Base-by-base conservation (phyloP, 2,329 filamentous ascomycete genomes). In the Fusarium napiforme region DNA sequence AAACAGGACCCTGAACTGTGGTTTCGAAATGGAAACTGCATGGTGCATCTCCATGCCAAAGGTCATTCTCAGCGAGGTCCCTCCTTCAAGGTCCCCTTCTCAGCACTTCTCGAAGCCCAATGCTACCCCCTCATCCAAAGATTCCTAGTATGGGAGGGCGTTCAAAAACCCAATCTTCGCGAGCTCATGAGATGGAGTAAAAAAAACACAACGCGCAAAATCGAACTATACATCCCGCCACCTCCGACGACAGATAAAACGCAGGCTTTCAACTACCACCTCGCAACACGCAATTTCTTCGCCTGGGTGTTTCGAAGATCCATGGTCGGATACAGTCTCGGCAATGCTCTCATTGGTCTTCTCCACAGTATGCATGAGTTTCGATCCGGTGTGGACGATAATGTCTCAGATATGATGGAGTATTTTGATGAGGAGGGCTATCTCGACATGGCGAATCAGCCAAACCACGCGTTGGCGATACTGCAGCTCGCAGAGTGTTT, bases 341-440 rank as follows among this genome's bases (percentile, higher is more conserved):
- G 93, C 3, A 82, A 82, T 26, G 87, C 92, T 1, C 82, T 95
- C 15, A 86, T 92, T 19, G 85, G 86, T 30, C 84, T 96, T n/a
- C 83, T 93, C 73, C 86, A 89, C 65, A 89, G 88, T 69, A 88
- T 95, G 84, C 83, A 88, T 43, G 84, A 91, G 46, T 92, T 90
- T 75, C 86, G 92, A 37, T 82, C 85, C 4, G 75, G 81, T 1
- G 83, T 84, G 5, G 84, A 85, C 34, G 86, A 91, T 73, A 92
- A 92, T 71, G 82, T 88, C 14, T 79, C 85, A 23, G 92, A 92
- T 63, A 83, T 95, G 59, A 81, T 92, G 57, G 83, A 83, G 26
- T 96, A 93, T 78, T 85, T 92, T 47, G 89, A 93, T 49, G 85
- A 89, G 60, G 88, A 92, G 78, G 92, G 92, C 19, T 96, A 96